Percentiles rank a stretch among this genome's conserved stretches.
Evolutionary conservation across 768 basidiomycete genomes (phyloP).

Genomic region (Collybia sordida): DNA sequence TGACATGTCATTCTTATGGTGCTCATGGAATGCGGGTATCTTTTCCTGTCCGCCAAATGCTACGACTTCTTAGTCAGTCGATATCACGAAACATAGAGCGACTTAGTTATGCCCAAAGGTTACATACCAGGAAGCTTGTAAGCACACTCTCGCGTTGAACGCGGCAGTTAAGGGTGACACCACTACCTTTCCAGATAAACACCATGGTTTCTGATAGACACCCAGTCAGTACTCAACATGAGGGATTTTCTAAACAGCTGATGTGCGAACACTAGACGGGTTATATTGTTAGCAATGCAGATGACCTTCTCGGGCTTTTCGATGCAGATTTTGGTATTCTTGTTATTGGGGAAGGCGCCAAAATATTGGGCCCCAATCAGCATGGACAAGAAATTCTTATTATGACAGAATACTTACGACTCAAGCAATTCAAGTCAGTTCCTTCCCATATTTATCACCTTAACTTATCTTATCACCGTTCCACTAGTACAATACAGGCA

Average conservation of each 20-base stretch:
- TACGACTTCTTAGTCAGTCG: conserved; percentile 75
- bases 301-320: conserved; percentile 76
- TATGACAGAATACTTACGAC: conserved; percentile 75
- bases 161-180: conserved; percentile 2
- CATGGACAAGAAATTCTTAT: conserved; percentile 79
- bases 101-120: conserved; percentile 70
- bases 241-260: neutral
- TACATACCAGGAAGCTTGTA: conserved; percentile 77
- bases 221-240: conserved; percentile 35
- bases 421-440: conserved; percentile 68
- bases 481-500: conserved; percentile 60
- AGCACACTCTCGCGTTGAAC: neutral
- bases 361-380: conserved; percentile 66
- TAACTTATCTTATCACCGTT: neutral
- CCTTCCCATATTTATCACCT: neutral
- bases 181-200: conserved; percentile 51
- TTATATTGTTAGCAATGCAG: conserved; percentile 78
- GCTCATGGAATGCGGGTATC: conserved; percentile 80
- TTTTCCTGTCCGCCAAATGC: conserved; percentile 81
- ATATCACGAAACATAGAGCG: conserved; percentile 81
- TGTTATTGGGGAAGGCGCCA: conserved; percentile 69
- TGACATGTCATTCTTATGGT: conserved; percentile 79
- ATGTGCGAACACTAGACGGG: conserved; percentile 42
- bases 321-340: conserved; percentile 77
- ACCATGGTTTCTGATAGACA: conserved; percentile 65